Conservation (phyloP, 805 yeast genomes). For the Blastobotrys peoriensis region DNA sequence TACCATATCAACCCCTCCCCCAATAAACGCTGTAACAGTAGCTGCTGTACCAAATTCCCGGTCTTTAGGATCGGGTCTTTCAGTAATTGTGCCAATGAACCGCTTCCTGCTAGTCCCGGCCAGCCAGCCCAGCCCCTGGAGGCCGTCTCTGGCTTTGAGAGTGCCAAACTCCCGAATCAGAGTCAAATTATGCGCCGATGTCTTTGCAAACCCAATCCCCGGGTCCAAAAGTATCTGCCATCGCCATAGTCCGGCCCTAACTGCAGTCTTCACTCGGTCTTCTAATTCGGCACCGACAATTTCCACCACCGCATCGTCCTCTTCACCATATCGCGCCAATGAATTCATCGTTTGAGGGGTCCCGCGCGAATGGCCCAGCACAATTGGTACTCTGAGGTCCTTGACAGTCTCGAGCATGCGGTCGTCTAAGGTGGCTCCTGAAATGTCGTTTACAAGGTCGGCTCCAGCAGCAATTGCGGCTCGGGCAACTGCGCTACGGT, state of each 20-base stretch:
- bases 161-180: constrained; percentile 40
- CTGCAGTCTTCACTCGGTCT: constrained; percentile 49
- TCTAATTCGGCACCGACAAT: constrained; percentile 64
- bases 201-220: constrained; percentile 95
- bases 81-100: constrained; percentile 73
- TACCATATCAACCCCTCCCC: constrained; percentile 70
- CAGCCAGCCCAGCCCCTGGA: constrained; percentile 54
- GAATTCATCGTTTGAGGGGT: constrained; percentile 64
- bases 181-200: constrained; percentile 58
- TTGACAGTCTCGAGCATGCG: constrained; percentile 66
- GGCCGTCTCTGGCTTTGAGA: constrained; percentile 22
- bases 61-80: constrained; percentile 48
- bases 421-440: constrained; percentile 79
- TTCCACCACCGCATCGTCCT: constrained; percentile 37
- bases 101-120: constrained; percentile 86
- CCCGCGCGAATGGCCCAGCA: constrained; percentile 83
- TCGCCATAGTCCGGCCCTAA: constrained; percentile 57
- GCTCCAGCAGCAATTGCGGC: constrained; percentile 71
- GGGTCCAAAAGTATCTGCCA: constrained; percentile 95
- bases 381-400: constrained; percentile 58
- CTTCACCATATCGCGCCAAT: constrained; percentile 45
- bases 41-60: constrained; percentile 76
- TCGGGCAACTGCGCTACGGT: constrained; percentile 67
- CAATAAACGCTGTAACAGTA: constrained; percentile 64
- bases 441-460: constrained; percentile 85